Evolutionary conservation across 2,329 filamentous ascomycete genomes (phyloP), one percentile per base, ranked within the genome.

Genomic region (Blumeriella jaapii): DNA sequence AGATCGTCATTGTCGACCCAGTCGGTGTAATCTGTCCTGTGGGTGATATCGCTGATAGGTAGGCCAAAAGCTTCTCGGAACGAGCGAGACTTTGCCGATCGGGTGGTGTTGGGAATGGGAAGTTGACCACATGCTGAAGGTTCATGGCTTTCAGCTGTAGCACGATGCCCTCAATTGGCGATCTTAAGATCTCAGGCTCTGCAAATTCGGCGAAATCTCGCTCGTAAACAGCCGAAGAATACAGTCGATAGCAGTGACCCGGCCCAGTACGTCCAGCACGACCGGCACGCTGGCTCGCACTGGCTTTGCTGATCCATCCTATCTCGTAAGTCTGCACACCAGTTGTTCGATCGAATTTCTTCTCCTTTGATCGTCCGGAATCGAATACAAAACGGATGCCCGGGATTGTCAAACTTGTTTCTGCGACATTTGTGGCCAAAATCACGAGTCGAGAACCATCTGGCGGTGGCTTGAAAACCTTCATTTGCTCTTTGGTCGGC

Each of bases 271-370:
- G 79, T 44, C 93, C 91, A 38, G 91, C 91, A 69, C 91, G 84
- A 61, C 91, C 91, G 40, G 85, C 77, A 56, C 91, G 74, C 59
- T 98, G 91, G 46, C 78, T 82, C 6, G 91, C 89, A 56, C 85
- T 93, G 17, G 91, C 91, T 62, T 98, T 96, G 63, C 87, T 95
- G 55, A 96, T 93, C 85, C 89, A 98, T 25, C 82, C 81, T 34
- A 98, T 74, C 50, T 94, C 82, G 55, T 94, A 98, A 53, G 82
- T 94, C 56, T 98, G 91, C 1, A 98, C 89, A 3, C 89, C 89
- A 6, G 82, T 95, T 8, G 74, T 63, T n/a, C 74, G 69, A 55
- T 96, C 83, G 52, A 91, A 96, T 39, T 79, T 82, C 44, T 89
- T 80, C 57, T 95, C 87, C 58, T 98, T 98, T 22, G 83, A 81